Evolutionary conservation across 495 filamentous ascomycete species (phyloP), one percentile per base, ranked within the genome.

Genomic region (Annulohypoxylon bovei): DNA sequence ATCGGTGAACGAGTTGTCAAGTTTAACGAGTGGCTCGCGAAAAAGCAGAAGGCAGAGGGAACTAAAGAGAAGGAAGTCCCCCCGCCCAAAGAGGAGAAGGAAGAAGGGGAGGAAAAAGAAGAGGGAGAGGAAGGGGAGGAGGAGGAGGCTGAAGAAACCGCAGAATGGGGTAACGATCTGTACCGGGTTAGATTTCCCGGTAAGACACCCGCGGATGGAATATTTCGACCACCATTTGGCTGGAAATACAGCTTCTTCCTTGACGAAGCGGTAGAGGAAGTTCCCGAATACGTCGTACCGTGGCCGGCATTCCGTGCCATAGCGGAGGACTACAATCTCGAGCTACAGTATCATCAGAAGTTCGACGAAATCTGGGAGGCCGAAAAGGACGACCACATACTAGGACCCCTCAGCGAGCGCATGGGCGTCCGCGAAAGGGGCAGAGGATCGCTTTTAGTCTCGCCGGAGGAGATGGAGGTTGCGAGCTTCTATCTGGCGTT

Each of bases 181-280:
- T 99, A 98, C 78, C 86, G 89, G 14, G 93, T 98, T 37, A 86
- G 89, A 22, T 98, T 99, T 77, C 91, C 93, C 0, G 91, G 91
- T 35, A 81, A 87, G 66, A 93, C 92, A 0, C 93, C 93, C 5
- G 81, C 88, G 56, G 93, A 95, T 60, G 90, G 91, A 40, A 83
- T 93, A 37, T 99, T 98, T 80, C 89, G 95, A 1, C 96, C 96
- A 2, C 93, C 94, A 0, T 99, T 94, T 75, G 96, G 96, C 27
- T 98, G 95, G 95, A 95, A 93, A 76, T 99, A 99, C 78, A 96
- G 88, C 75, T 99, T 96, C 83, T 95, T 93, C 74, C 88, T 99
- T 72, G 88, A 94, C 72, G 95, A 99, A 77, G 96, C 95, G 1
- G 95, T 99, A 18, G 94, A 97, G 77, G 93, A 94, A 70, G 91